phyloP scores from a whole-genome alignment of 192 early-diverging fungal genomes.

The Obelidium mucronatum region DNA sequence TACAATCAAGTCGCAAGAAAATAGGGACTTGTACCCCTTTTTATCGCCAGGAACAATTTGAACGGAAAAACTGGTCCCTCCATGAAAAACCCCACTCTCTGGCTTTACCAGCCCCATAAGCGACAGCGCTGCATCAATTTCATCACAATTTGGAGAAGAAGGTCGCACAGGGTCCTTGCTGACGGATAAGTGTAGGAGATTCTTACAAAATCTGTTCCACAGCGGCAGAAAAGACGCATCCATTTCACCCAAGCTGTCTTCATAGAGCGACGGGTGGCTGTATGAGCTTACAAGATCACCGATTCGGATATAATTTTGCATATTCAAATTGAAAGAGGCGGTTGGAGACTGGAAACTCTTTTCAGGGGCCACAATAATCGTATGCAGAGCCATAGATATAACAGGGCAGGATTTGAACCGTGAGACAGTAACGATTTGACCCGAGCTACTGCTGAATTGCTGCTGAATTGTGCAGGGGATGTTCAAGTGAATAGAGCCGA shows the following conservation, averaged over 20 bases:
- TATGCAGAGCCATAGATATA: conserved; percentile 16
- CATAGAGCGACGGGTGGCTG: neutral
- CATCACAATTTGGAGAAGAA: conserved; percentile 9
- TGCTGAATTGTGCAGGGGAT: neutral
- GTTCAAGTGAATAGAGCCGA: conserved; percentile 11
- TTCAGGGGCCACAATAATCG: neutral
- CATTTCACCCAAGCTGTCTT: neutral
- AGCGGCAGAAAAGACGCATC: conserved; percentile 9
- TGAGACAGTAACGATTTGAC: conserved; percentile 30
- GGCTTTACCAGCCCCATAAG: conserved; percentile 29
- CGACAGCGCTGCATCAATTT: conserved; percentile 33
- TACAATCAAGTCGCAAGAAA: conserved; percentile 2
- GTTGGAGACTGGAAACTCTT: conserved; percentile 7
- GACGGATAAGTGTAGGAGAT: neutral
- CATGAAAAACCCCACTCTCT: neutral
- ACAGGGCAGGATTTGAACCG: conserved; percentile 15
- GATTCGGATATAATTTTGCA: conserved; percentile 22
- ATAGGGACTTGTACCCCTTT: neutral
- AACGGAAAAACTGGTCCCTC: conserved; percentile 25
- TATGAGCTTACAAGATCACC: conserved; percentile 19
- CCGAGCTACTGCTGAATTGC: neutral
- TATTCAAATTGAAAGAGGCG: neutral
- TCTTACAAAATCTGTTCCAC: conserved; percentile 15
- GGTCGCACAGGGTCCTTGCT: conserved; percentile 20
- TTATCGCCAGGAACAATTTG: neutral